Conservation (phyloP, 1,284 basidiomycete genomes). For the Ustilago shanxiensis region DNA sequence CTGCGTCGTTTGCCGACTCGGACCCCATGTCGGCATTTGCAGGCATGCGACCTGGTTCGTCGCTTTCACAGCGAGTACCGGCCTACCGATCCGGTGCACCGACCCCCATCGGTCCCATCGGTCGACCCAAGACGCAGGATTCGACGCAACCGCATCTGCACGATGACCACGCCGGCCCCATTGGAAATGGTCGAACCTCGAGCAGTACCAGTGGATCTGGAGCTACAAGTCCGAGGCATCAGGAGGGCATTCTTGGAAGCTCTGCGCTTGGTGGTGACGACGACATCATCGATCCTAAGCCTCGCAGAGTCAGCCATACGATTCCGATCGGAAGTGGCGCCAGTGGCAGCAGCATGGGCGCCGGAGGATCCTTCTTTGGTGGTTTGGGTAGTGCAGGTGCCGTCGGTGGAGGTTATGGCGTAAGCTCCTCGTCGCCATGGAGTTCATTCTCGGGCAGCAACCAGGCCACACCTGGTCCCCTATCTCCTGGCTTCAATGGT, state of each 20-base stretch:
- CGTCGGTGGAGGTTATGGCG: slow-evolving; percentile 40
- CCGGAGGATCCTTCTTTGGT: slow-evolving; percentile 46
- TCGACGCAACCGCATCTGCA: slow-evolving; percentile 39
- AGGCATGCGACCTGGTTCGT: slow-evolving; percentile 47
- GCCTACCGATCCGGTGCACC: slow-evolving; percentile 47
- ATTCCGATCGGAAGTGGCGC: slow-evolving; percentile 52
- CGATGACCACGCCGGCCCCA: slow-evolving; percentile 37
- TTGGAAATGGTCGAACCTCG: slow-evolving; percentile 49
- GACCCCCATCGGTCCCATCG: slow-evolving; percentile 67
- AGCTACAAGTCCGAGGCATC: slow-evolving; percentile 45
- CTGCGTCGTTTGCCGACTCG: slow-evolving; percentile 44
- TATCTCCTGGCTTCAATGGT: slow-evolving; percentile 40
- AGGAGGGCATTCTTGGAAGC: slow-evolving; percentile 67
- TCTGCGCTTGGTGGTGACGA: slow-evolving; percentile 69
- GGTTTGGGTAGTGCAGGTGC: slow-evolving; percentile 29
- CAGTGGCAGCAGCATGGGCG: slow-evolving; percentile 36
- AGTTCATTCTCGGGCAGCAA: slow-evolving; percentile 43
- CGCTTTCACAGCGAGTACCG: slow-evolving; percentile 47
- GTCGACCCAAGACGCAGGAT: slow-evolving; percentile 59
- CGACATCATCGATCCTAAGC: slow-evolving; percentile 66
- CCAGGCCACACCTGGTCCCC: slow-evolving; percentile 42
- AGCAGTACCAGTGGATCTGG: slow-evolving; percentile 50
- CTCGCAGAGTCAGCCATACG: slow-evolving; percentile 58
- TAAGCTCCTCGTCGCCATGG: slow-evolving; percentile 52
- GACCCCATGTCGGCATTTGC: slow-evolving; percentile 48